phyloP scores from a whole-genome alignment of 352 stramenopile species.

The Phytophthora agathidicida region DNA sequence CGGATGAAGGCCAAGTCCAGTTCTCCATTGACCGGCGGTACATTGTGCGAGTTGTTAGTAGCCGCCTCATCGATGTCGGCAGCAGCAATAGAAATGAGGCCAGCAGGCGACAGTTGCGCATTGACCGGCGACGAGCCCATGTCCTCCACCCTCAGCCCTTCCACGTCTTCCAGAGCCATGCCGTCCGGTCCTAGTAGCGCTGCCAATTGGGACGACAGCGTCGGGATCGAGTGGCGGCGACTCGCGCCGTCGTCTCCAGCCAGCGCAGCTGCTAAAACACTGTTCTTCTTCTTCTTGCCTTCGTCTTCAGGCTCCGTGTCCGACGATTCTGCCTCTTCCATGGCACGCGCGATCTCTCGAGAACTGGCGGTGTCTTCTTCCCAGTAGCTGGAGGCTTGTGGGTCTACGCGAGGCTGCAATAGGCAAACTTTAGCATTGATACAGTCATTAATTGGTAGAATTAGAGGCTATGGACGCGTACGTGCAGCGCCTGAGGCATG shows the following conservation, averaged over 20 bases:
- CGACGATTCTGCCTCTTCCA: constrained; percentile 59
- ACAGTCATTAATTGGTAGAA: neutral
- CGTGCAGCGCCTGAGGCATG: constrained; percentile 79
- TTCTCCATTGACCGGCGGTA: constrained; percentile 44
- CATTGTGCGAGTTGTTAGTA: constrained; percentile 34
- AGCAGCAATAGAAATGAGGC: constrained; percentile 84
- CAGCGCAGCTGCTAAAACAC: constrained; percentile 32
- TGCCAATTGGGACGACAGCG: constrained; percentile 33
- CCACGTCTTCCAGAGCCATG: constrained; percentile 53
- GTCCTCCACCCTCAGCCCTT: constrained; percentile 50
- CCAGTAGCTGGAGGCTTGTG: constrained; percentile 78
- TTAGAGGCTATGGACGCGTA: constrained; percentile 26
- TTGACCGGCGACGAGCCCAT: constrained; percentile 51
- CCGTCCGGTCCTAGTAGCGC: constrained; percentile 47
- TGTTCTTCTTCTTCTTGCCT: constrained; percentile 60
- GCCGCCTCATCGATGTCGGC: constrained; percentile 81
- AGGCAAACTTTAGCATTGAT: constrained; percentile 5
- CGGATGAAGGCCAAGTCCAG: constrained; percentile 73
- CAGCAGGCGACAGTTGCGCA: constrained; percentile 70
- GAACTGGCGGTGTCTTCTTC: constrained; percentile 76
- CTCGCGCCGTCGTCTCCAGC: constrained; percentile 26
- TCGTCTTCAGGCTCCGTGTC: constrained; percentile 35
- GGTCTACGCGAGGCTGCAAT: constrained; percentile 66
- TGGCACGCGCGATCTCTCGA: constrained; percentile 63
- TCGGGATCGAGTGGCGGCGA: constrained; percentile 15